Evolutionary conservation across 2,329 filamentous ascomycete genomes (phyloP).

Genomic region (Talaromyces funiculosus): DNA sequence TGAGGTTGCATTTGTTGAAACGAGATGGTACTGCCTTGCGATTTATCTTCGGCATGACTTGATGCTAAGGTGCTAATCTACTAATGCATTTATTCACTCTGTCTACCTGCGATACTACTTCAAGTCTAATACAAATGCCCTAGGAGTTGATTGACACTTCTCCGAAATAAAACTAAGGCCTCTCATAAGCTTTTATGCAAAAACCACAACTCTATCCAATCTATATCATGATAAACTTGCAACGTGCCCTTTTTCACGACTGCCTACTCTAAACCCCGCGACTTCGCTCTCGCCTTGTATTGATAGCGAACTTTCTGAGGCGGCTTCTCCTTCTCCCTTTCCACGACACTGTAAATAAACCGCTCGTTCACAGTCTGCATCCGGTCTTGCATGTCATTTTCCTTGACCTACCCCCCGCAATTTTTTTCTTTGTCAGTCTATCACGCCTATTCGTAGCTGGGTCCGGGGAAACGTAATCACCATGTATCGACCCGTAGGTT

Average conservation of each 20-base stretch:
- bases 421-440: not conserved
- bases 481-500: constrained; percentile 10
- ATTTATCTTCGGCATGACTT: not conserved
- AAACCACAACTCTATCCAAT: not conserved
- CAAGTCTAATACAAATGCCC: not conserved
- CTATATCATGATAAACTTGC: no score
- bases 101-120: no score
- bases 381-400: constrained; percentile 8
- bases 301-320: not conserved
- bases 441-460: no score
- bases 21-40: not conserved
- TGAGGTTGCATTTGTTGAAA: not conserved
- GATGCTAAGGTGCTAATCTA: no score
- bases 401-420: constrained; percentile 1
- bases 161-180: not conserved
- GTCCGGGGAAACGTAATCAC: not conserved
- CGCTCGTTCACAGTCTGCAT: constrained; percentile 13
- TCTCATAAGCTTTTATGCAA: not conserved
- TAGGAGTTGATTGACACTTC: not conserved
- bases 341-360: constrained; percentile 11
- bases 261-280: not conserved
- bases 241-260: no score
- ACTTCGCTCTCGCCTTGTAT: not conserved
- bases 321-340: constrained; percentile 3
- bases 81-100: no score